A percentile compares a stretch with the other conserved stretches of the same genome.
phyloP scores from a whole-genome alignment of 78 protist species.

The Protostelium mycophagum region DNA sequence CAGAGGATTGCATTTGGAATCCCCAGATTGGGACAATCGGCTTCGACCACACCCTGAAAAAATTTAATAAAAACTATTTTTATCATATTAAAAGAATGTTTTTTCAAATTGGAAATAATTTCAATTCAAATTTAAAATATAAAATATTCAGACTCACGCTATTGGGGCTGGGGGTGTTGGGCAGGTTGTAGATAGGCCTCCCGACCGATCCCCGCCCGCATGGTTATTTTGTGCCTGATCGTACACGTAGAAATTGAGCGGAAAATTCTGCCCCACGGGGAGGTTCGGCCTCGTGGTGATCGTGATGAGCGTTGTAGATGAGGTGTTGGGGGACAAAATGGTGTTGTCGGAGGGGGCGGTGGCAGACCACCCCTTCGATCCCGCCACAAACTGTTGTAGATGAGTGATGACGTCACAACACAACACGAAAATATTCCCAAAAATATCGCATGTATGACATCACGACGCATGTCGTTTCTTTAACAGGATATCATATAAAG shows the following conservation, averaged over 20 bases:
- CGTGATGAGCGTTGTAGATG: background rate
- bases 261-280: background rate
- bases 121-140: too few relatives aligned
- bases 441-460: too few relatives aligned
- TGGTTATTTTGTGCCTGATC: background rate
- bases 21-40: background rate
- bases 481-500: background rate
- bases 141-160: too few relatives aligned
- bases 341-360: background rate
- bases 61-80: too few relatives aligned
- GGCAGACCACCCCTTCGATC: background rate
- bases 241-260: background rate
- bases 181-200: background rate
- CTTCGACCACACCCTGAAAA: background rate
- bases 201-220: background rate
- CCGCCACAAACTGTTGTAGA: background rate
- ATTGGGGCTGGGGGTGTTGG: background rate
- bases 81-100: too few relatives aligned
- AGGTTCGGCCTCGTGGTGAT: background rate
- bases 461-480: too few relatives aligned
- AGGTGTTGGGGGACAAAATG: background rate
- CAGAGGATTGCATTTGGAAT: background rate
- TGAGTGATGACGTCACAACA: too few relatives aligned
- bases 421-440: too few relatives aligned
- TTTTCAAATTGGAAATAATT: too few relatives aligned